Conservation (phyloP, 2,329 filamentous ascomycete genomes). For the Blastomyces gilchristii region DNA sequence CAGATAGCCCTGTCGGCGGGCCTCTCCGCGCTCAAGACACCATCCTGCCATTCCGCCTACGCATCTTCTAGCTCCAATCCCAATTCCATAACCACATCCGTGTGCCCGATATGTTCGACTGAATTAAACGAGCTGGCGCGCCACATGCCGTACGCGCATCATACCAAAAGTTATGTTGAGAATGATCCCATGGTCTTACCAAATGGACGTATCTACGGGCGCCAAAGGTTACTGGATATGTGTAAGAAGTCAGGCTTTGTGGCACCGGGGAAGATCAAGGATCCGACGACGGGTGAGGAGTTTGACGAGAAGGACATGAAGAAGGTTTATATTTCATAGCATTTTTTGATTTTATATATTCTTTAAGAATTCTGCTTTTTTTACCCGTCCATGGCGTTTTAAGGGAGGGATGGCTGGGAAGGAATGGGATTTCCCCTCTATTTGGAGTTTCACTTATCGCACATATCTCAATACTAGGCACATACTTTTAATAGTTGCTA, state of each 20-base stretch:
- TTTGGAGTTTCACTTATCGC: background rate
- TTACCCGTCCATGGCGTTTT: background rate
- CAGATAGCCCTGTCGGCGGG: slow-evolving; percentile 86
- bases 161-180: slow-evolving; percentile 88
- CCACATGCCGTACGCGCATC: slow-evolving; percentile 85
- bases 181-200: slow-evolving; percentile 77
- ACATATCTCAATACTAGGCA: background rate
- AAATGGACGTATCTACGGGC: slow-evolving; percentile 76
- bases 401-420: background rate
- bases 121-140: slow-evolving; percentile 87
- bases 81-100: slow-evolving; percentile 52
- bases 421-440: background rate
- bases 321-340: slow-evolving; percentile 81
- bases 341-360: background rate
- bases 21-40: slow-evolving; percentile 89
- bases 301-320: slow-evolving; percentile 55
- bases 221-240: slow-evolving; percentile 60
- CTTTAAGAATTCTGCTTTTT: background rate
- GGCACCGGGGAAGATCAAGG: slow-evolving; percentile 56
- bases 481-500: background rate
- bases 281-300: slow-evolving; percentile 64
- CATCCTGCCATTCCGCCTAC: slow-evolving; percentile 69
- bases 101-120: slow-evolving; percentile 92
- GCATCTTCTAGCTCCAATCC: slow-evolving; percentile 46
- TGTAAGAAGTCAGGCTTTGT: slow-evolving; percentile 66